Evolutionary conservation across 352 stramenopile genomes (phyloP).

Genomic region (Aphanomyces euteiches): DNA sequence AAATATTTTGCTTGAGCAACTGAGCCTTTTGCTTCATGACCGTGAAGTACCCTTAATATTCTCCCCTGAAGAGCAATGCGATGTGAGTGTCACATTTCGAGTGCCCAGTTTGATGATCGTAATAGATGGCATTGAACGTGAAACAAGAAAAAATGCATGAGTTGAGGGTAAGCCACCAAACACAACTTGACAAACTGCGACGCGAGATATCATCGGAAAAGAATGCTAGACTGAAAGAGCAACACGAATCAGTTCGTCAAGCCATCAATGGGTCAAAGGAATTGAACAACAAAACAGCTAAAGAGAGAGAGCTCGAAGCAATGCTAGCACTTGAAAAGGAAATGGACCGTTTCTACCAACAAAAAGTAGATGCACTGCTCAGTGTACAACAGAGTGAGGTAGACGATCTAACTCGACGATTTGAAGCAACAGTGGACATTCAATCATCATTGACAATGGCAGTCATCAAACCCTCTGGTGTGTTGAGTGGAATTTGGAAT

Average conservation of each 20-base stretch:
- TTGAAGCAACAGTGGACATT: conserved; percentile 28
- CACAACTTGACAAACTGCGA: conserved; percentile 4
- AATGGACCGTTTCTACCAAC: neutral
- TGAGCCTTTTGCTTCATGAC: conserved; percentile 49
- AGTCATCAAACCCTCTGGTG: conserved; percentile 12
- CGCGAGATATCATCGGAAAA: neutral
- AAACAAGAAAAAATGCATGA: conserved; percentile 60
- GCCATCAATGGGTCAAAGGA: neutral
- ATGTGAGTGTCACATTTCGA: conserved; percentile 29
- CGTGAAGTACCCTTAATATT: conserved; percentile 61
- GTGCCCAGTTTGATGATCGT: neutral
- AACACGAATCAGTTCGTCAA: neutral
- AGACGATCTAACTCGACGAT: conserved; percentile 18
- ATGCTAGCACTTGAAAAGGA: conserved; percentile 7
- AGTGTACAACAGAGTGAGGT: conserved; percentile 27
- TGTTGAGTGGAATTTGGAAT: conserved; percentile 23
- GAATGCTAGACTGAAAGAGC: neutral
- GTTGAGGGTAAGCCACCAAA: conserved; percentile 39
- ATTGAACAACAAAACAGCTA: neutral
- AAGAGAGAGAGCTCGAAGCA: neutral
- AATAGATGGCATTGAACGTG: conserved; percentile 41
- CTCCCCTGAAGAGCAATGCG: conserved; percentile 61
- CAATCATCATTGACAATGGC: conserved; percentile 9
- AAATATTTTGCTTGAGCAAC: conserved; percentile 37
- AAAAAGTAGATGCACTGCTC: conserved; percentile 14